A percentile compares a stretch with the other conserved stretches of the same genome.
These are phyloP conservation scores for Neocallimastix lanati DNA, from an alignment of 192 early-diverging fungal genomes.

Conservation along the genomic window DNA sequence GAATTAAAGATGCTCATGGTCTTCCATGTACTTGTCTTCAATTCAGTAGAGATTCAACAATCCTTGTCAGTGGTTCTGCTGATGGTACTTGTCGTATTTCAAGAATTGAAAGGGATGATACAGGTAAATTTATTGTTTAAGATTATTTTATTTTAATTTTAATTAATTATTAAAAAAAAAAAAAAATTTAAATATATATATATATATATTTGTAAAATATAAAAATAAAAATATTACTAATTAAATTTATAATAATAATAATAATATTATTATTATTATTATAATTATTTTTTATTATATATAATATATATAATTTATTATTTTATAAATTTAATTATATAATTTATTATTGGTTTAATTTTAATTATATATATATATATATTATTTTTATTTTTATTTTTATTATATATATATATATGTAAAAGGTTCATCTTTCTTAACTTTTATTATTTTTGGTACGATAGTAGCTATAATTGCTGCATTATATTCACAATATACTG, in stretches of 20 bases:
- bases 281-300: no score
- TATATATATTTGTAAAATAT: no score
- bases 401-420: background rate
- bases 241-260: no score
- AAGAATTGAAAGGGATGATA: background rate
- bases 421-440: background rate
- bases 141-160: no score
- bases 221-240: no score
- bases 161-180: no score
- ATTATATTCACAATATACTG: background rate
- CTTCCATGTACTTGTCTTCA: background rate
- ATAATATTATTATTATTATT: no score
- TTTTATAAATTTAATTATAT: no score
- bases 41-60: background rate
- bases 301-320: no score
- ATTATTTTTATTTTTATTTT: background rate
- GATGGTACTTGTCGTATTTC: background rate
- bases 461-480: background rate
- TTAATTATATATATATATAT: background rate
- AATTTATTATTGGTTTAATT: no score
- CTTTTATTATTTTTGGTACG: background rate
- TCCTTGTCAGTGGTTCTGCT: background rate
- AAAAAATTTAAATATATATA: no score
- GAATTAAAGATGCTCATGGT: background rate
- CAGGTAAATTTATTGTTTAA: background rate